Conservation (phyloP, 345 rosid genomes). For the Nasturtium officinale region DNA sequence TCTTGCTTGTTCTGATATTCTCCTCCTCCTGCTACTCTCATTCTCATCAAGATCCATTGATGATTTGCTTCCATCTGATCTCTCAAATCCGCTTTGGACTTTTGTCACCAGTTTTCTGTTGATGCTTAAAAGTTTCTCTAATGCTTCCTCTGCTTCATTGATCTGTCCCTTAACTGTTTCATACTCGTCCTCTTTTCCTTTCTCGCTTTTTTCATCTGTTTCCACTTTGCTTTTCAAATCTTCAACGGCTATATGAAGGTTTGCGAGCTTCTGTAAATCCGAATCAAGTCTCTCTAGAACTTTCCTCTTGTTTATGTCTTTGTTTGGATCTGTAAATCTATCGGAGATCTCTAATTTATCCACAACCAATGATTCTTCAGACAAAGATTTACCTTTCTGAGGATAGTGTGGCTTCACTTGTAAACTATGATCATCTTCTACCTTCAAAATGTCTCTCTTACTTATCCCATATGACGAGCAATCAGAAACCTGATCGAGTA, state of each 20-base stretch:
- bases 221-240: slow-evolving; percentile 81
- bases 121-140: slow-evolving; percentile 59
- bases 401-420: slow-evolving; percentile 48
- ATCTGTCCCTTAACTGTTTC: slow-evolving; percentile 74
- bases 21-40: slow-evolving; percentile 50
- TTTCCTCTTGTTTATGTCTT: slow-evolving; percentile 62
- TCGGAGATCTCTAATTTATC: slow-evolving; percentile 76
- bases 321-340: slow-evolving; percentile 56
- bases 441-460: slow-evolving; percentile 62
- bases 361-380: slow-evolving; percentile 67
- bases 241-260: slow-evolving; percentile 75
- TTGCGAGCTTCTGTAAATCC: slow-evolving; percentile 81
- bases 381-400: slow-evolving; percentile 53
- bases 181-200: slow-evolving; percentile 67
- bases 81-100: slow-evolving; percentile 50
- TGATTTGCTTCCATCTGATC: slow-evolving; percentile 53
- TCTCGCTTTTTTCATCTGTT: slow-evolving; percentile 59
- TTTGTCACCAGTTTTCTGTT: slow-evolving; percentile 65
- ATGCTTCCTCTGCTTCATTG: slow-evolving; percentile 72
- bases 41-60: slow-evolving; percentile 56
- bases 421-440: slow-evolving; percentile 60
- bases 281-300: slow-evolving; percentile 89
- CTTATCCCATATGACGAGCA: slow-evolving; percentile 76
- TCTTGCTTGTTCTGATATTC: slow-evolving; percentile 73
- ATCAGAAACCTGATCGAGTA: slow-evolving; percentile 92